Percentiles rank a stretch among this genome's conserved stretches.
Conservation (phyloP, 2,329 filamentous ascomycete genomes). For the Monosporascus sp. region DNA sequence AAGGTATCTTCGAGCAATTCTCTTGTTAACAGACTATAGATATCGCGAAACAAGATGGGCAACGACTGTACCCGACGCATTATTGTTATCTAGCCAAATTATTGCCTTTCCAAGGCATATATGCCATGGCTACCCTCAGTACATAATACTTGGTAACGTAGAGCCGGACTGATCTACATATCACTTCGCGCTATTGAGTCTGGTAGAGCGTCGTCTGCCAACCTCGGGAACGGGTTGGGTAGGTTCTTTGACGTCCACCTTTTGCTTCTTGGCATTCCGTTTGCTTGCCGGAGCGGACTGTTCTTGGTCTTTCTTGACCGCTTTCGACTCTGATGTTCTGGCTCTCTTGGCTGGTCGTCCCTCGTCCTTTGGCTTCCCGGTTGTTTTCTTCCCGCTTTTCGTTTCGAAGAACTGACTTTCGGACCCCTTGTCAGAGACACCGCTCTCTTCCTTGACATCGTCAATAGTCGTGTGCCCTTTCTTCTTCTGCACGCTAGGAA, state of each 20-base stretch:
- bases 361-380: constrained; percentile 8
- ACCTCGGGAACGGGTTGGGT: constrained; percentile 8
- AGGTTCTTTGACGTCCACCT: constrained; percentile 12
- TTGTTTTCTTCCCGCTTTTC: constrained; percentile 6
- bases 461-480: constrained; percentile 35
- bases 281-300: constrained; percentile 1
- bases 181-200: constrained; percentile 11
- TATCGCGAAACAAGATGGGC: not conserved
- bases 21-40: not conserved
- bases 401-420: constrained; percentile 19
- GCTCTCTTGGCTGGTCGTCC: constrained; percentile 16
- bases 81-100: not conserved
- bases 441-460: constrained; percentile 35
- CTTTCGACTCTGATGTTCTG: constrained; percentile 10
- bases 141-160: not conserved
- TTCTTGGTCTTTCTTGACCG: constrained; percentile 19
- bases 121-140: not conserved
- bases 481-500: constrained; percentile 84
- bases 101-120: not conserved
- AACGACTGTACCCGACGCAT: not conserved
- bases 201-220: constrained; percentile 21
- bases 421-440: constrained; percentile 1
- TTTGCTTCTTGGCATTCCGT: constrained; percentile 1
- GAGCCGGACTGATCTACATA: not conserved
- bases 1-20: not conserved